Conservation (phyloP, 2,329 filamentous ascomycete genomes). For the Hymenotorrendiella dingleyae region DNA sequence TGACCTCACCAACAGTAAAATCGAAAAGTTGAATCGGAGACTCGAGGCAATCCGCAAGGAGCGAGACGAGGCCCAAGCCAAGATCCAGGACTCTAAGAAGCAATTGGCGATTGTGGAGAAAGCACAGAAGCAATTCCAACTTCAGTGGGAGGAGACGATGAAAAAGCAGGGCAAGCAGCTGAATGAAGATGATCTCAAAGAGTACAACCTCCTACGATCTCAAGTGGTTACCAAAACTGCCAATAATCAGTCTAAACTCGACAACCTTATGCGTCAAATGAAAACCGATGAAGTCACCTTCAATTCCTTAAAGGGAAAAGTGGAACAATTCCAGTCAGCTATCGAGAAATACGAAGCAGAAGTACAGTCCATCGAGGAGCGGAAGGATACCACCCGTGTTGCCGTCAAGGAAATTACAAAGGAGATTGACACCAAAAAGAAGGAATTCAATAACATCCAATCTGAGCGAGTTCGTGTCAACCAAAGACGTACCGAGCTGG, state of each 20-base stretch:
- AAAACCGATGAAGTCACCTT: constrained; percentile 90
- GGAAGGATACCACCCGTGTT: constrained; percentile 56
- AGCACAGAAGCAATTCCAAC: constrained; percentile 81
- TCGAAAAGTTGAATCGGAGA: constrained; percentile 61
- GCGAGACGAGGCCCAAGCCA: constrained; percentile 61
- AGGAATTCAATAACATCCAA: constrained; percentile 77
- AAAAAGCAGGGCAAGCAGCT: constrained; percentile 83
- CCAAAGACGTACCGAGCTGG: constrained; percentile 78
- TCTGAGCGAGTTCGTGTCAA: constrained; percentile 78
- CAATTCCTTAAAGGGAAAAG: constrained; percentile 81
- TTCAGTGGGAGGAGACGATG: constrained; percentile 76
- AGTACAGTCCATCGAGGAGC: constrained; percentile 60
- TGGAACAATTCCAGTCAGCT: constrained; percentile 70
- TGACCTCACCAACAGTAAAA: constrained; percentile 65
- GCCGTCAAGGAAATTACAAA: constrained; percentile 61
- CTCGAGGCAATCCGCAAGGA: constrained; percentile 70
- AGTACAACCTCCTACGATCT: constrained; percentile 79
- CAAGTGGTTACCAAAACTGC: constrained; percentile 81
- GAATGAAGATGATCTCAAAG: constrained; percentile 77
- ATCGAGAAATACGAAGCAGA: constrained; percentile 71
- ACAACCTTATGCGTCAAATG: constrained; percentile 79
- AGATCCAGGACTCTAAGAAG: constrained; percentile 70
- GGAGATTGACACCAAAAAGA: constrained; percentile 84
- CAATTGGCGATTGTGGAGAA: constrained; percentile 82
- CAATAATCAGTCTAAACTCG: constrained; percentile 73